Conservation (phyloP, 768 basidiomycete species). For the Amanita inopinata region DNA sequence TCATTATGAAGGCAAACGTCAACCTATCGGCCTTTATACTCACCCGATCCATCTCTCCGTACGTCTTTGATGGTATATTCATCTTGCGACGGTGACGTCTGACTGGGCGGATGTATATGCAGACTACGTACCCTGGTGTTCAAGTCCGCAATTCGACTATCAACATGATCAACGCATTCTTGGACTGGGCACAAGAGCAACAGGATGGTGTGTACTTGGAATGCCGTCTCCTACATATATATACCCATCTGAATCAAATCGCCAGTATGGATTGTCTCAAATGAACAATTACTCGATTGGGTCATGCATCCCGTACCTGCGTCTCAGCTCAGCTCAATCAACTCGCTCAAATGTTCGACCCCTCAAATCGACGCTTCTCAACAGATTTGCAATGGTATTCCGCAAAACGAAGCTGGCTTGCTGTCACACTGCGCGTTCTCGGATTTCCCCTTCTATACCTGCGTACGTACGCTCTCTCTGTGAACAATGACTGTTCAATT, state of each 20-base stretch:
- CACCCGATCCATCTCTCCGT: conserved; percentile 74
- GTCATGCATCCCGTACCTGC: conserved; percentile 58
- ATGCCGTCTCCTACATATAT: neutral
- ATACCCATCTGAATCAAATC: neutral
- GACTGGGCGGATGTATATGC: conserved; percentile 6
- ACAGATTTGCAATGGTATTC: conserved; percentile 73
- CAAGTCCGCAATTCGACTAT: conserved; percentile 42
- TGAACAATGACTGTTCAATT: neutral
- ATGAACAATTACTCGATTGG: conserved; percentile 65
- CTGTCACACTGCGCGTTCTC: conserved; percentile 52
- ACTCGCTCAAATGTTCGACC: conserved; percentile 51
- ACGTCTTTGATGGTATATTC: conserved; percentile 16
- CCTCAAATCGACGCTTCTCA: conserved; percentile 44
- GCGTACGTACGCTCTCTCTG: conserved; percentile 34
- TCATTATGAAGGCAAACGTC: conserved; percentile 67
- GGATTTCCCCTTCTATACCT: conserved; percentile 75
- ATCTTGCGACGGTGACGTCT: no score
- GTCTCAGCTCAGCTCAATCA: conserved; percentile 43
- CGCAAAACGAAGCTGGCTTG: conserved; percentile 53
- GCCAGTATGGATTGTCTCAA: conserved; percentile 69
- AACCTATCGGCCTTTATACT: conserved; percentile 74
- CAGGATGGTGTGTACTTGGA: conserved; percentile 41
- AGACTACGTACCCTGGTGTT: conserved; percentile 54
- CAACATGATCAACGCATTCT: conserved; percentile 67
- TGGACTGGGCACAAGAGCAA: conserved; percentile 75